A percentile compares a stretch with the other conserved stretches of the same genome.
These are phyloP conservation scores for Leucocoprinus birnbaumii DNA, from an alignment of 768 basidiomycete genomes.

Conservation along the genomic window DNA sequence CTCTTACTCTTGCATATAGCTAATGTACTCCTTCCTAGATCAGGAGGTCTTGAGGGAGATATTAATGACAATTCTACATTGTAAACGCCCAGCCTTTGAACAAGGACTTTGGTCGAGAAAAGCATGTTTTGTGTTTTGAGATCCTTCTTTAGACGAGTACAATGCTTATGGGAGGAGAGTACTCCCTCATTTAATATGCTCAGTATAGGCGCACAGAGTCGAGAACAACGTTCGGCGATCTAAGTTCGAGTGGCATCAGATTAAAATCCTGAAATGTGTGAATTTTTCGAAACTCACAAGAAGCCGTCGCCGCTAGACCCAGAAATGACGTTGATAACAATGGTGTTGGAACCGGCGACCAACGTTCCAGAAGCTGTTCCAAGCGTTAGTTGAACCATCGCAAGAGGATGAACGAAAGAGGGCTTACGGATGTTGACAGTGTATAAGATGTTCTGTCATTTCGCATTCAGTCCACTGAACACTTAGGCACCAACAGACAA, in stretches of 20 bases:
- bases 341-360: conserved; percentile 25
- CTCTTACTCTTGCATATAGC: too few species aligned
- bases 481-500: background rate
- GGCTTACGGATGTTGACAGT: conserved; percentile 32
- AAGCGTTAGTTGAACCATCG: background rate
- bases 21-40: too few species aligned
- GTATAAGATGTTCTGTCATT: conserved; percentile 29
- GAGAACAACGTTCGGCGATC: conserved; percentile 30
- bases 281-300: conserved; percentile 22
- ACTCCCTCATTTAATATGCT: too few species aligned
- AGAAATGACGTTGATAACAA: conserved; percentile 31
- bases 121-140: too few species aligned
- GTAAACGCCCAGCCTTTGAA: too few species aligned
- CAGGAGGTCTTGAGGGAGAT: too few species aligned
- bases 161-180: too few species aligned
- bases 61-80: too few species aligned
- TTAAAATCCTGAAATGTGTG: background rate
- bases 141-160: too few species aligned
- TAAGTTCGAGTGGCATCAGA: conserved; percentile 1
- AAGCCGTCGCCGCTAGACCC: conserved; percentile 29
- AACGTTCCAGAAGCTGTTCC: conserved; percentile 26
- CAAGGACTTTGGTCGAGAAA: too few species aligned
- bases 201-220: conserved; percentile 28
- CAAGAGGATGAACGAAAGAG: background rate
- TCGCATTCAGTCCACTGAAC: background rate